Conservation (phyloP, 257 asterid species). For the Nicotiana attenuata region DNA sequence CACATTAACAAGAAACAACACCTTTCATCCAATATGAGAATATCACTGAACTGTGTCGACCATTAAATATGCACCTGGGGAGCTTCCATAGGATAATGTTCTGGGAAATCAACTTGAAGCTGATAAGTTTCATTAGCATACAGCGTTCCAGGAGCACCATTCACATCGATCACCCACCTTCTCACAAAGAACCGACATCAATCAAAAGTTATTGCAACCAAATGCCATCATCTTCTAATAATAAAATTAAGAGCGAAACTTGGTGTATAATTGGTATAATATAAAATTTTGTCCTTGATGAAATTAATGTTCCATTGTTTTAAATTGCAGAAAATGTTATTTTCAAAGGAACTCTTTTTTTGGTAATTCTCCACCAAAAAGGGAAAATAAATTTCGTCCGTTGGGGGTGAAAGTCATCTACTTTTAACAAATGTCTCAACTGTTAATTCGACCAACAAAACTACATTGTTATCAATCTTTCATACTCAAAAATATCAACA, state of each 20-base stretch:
- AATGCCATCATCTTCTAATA: background rate
- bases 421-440: background rate
- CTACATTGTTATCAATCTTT: background rate
- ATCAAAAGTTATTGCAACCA: background rate
- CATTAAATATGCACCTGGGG: slow-evolving; percentile 31
- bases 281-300: too few species aligned
- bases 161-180: slow-evolving; percentile 50
- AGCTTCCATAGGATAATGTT: slow-evolving; percentile 53
- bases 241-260: background rate
- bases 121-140: slow-evolving; percentile 41
- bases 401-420: background rate
- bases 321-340: too few species aligned
- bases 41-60: background rate
- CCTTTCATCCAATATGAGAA: background rate
- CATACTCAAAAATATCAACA: background rate
- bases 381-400: background rate
- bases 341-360: too few species aligned
- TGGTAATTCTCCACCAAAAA: background rate
- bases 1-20: background rate
- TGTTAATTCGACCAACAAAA: background rate
- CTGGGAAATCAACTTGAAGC: slow-evolving; percentile 52
- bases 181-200: background rate
- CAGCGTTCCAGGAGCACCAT: slow-evolving; percentile 45
- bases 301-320: too few species aligned
- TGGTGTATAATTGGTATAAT: too few species aligned